Conservation (phyloP, 2,329 filamentous ascomycete species). For the Claviceps pazoutovae region DNA sequence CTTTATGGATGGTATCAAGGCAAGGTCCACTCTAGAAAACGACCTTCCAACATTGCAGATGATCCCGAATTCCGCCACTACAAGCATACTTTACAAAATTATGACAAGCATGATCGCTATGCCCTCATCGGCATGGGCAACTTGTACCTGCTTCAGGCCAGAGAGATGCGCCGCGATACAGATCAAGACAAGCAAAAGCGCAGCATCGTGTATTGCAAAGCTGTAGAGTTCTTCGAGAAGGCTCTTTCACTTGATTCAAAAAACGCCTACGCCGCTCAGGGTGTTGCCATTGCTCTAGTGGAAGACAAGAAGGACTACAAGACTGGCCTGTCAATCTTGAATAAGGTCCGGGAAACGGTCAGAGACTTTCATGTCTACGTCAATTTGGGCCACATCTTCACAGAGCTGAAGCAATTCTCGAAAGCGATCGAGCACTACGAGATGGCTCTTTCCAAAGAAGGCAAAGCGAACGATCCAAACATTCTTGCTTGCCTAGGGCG, state of each 20-base stretch:
- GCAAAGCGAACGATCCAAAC: constrained; percentile 56
- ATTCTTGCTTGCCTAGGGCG: constrained; percentile 78
- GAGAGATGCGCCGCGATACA: constrained; percentile 86
- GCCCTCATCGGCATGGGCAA: constrained; percentile 96
- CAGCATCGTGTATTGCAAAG: constrained; percentile 72
- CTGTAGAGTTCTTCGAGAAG: constrained; percentile 98
- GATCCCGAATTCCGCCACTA: constrained; percentile 88
- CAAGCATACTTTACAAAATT: constrained; percentile 87
- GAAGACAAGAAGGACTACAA: constrained; percentile 89
- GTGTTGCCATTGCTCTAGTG: constrained; percentile 82
- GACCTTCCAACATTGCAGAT: constrained; percentile 65
- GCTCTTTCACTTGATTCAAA: constrained; percentile 85
- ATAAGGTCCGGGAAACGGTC: constrained; percentile 79
- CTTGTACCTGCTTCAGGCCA: constrained; percentile 68
- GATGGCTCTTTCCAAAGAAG: constrained; percentile 63
- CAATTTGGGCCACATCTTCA: constrained; percentile 87
- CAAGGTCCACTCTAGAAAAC: constrained; percentile 66
- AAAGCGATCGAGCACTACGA: constrained; percentile 96
- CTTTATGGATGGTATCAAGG: constrained; percentile 94
- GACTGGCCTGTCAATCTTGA: constrained; percentile 71
- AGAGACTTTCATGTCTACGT: constrained; percentile 80
- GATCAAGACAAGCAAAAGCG: constrained; percentile 87
- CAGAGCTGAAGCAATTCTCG: constrained; percentile 76
- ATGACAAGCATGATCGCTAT: constrained; percentile 97
- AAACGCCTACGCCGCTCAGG: constrained; percentile 93